Percentiles rank a stretch among this genome's conserved stretches.
These are phyloP conservation scores for Ophiognomonia clavigignenti-juglandacearum DNA, from an alignment of 2,329 filamentous ascomycete species.

Conservation along the genomic window DNA sequence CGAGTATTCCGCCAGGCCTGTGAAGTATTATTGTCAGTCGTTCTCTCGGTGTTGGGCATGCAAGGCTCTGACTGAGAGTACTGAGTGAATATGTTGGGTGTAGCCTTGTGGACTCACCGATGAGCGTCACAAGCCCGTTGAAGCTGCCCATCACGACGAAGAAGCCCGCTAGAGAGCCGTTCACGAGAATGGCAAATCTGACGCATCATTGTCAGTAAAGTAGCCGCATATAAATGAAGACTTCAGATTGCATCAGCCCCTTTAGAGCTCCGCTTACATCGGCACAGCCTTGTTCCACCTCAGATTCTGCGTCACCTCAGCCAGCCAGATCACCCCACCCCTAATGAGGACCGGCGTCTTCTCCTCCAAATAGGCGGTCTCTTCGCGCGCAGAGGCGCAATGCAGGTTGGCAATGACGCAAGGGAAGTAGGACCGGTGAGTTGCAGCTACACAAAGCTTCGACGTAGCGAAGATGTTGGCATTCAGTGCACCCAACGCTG, in stretches of 20 bases:
- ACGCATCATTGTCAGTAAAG: background rate
- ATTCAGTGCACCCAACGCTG: constrained; percentile 30
- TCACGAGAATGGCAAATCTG: constrained; percentile 21
- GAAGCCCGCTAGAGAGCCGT: constrained; percentile 20
- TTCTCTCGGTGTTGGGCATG: background rate
- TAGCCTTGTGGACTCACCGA: constrained; percentile 18
- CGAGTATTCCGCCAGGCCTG: constrained; percentile 23
- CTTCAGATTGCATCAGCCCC: no score
- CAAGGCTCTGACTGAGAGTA: constrained; percentile 6
- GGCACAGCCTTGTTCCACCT: background rate
- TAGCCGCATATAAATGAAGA: background rate
- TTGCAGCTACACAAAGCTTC: background rate
- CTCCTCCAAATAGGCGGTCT: constrained; percentile 22
- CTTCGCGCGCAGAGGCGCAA: constrained; percentile 21
- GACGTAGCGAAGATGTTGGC: background rate
- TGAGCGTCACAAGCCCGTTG: constrained; percentile 23
- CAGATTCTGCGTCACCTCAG: background rate
- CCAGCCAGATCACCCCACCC: background rate
- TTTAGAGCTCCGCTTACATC: background rate
- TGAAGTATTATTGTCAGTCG: constrained; percentile 2
- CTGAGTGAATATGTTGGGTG: no score
- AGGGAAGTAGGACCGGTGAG: background rate
- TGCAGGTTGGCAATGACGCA: background rate
- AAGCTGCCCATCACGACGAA: constrained; percentile 23
- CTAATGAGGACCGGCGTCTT: constrained; percentile 3